phyloP scores from a whole-genome alignment of 2,329 filamentous ascomycete species.

The Alternaria dauci region DNA sequence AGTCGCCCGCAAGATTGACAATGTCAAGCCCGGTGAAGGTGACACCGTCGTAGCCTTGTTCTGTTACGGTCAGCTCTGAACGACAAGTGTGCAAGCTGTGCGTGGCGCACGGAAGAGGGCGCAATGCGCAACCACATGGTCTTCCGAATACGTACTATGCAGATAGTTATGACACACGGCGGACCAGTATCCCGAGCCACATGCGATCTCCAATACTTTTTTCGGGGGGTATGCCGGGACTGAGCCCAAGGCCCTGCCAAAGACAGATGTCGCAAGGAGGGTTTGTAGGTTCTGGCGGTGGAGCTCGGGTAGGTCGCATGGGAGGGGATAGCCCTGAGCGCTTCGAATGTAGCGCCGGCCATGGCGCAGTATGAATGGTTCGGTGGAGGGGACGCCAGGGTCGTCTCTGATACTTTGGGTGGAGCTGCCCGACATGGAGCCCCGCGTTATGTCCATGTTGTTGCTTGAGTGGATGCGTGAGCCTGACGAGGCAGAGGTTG shows the following conservation, averaged over 20 bases:
- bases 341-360: slow-evolving; percentile 86
- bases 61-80: slow-evolving; percentile 9
- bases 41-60: slow-evolving; percentile 71
- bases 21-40: slow-evolving; percentile 86
- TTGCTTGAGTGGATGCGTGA: slow-evolving; percentile 22
- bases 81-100: neutral
- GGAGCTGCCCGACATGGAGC: slow-evolving; percentile 51
- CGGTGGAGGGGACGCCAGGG: slow-evolving; percentile 26
- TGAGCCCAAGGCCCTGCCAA: slow-evolving; percentile 80
- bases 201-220: slow-evolving; percentile 81
- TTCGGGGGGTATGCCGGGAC: slow-evolving; percentile 69
- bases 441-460: slow-evolving; percentile 49
- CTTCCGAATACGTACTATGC: slow-evolving; percentile 52
- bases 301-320: slow-evolving; percentile 84
- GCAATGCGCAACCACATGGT: neutral
- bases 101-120: neutral
- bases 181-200: slow-evolving; percentile 89
- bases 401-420: slow-evolving; percentile 45
- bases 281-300: slow-evolving; percentile 88
- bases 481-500: slow-evolving; percentile 28
- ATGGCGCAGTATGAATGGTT: slow-evolving; percentile 73
- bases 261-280: slow-evolving; percentile 79
- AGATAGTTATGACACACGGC: slow-evolving; percentile 86
- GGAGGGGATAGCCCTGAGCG: slow-evolving; percentile 78
- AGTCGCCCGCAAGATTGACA: slow-evolving; percentile 72